A percentile compares a stretch with the other conserved stretches of the same genome.
phyloP scores from a whole-genome alignment of 441 rosid genomes.

The Omphalea diandra region DNA sequence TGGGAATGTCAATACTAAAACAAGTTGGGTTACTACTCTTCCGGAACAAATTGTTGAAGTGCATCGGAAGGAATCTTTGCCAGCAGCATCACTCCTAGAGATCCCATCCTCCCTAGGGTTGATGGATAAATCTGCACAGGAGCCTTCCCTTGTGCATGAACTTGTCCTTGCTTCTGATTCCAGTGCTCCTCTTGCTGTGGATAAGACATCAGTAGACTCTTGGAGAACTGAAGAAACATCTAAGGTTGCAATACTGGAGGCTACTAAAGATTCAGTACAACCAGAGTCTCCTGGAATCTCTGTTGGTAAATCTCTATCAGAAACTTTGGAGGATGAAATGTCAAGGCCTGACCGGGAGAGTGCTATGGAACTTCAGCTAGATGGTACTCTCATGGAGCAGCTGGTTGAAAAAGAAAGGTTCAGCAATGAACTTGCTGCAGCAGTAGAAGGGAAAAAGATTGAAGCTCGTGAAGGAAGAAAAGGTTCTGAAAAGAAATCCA shows the following conservation, averaged over 20 bases:
- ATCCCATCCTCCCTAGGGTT: conserved; percentile 37
- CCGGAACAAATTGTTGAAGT: conserved; percentile 40
- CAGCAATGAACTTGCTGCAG: conserved; percentile 33
- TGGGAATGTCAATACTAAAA: conserved; percentile 42
- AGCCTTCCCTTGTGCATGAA: conserved; percentile 32
- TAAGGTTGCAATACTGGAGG: conserved; percentile 21
- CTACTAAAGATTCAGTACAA: conserved; percentile 22
- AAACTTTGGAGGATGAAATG: conserved; percentile 36
- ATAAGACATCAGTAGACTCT: conserved; percentile 33
- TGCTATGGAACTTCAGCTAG: conserved; percentile 34
- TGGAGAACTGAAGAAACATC: conserved; percentile 30
- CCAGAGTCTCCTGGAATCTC: conserved; percentile 25
- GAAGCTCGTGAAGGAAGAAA: conserved; percentile 65
- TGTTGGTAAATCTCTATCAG: conserved; percentile 24
- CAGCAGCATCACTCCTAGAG: conserved; percentile 33
- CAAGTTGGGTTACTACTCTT: conserved; percentile 35
- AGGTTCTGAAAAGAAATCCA: conserved; percentile 78
- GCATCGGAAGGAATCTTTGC: conserved; percentile 39
- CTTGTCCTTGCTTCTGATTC: conserved; percentile 34
- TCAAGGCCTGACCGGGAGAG: conserved; percentile 24
- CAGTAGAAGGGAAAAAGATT: conserved; percentile 39
- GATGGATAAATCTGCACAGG: conserved; percentile 30
- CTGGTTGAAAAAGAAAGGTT: conserved; percentile 36
- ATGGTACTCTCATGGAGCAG: conserved; percentile 27
- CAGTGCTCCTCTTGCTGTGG: conserved; percentile 28